Evolutionary conservation across 495 filamentous ascomycete species (phyloP), one percentile per base, ranked within the genome.

Genomic region (Penicillium dipodomyicola): DNA sequence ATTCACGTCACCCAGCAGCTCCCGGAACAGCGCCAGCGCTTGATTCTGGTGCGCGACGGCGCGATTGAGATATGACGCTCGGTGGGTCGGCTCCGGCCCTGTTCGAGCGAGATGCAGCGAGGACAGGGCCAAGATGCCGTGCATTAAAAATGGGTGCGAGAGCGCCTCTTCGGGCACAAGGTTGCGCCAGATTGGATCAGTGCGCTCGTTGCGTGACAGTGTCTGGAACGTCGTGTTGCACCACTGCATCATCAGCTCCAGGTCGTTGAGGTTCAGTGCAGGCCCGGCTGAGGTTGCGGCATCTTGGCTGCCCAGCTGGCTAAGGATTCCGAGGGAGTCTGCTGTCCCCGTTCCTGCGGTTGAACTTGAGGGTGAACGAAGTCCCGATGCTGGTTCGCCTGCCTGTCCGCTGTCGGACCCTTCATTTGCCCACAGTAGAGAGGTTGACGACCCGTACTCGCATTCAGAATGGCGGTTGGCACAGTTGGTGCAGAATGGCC

Each of bases 111-210:
- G 70, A 61, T 82, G 79, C 2, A 81, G 64, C 4, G 79, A 72
- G 4, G 78, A 73, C 8, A 82, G 61, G 9, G 78, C 77, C 14
- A 82, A 60, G 35, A 82, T 74, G n/a, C 78, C 78, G 50, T 80
- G 77, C 77, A 82, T 78, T 7, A 82, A 65, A 43, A 79, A 80
- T 2, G 73, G 73, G 32, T 82, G 70, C 0, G 68, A 62, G 27
- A 82, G 71, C 0, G 74, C 79, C 53, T 80, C 72, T 54, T 78
- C 70, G 9, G 77, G 73, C 1, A 77, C 76, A 32, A 61, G 49
- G 20, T 56, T 58, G n/a, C 70, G 69, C 77, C 80, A 82, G 61
- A 83, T 62, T 12, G 45, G 45, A 41, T 76, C 67, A 2, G 69
- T 74, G 23, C 45, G 59, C 7, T 68, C 61, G 51, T 65, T 59